Conservation (phyloP, 106 monocot species). For the Dendrobium chrysotoxum region DNA sequence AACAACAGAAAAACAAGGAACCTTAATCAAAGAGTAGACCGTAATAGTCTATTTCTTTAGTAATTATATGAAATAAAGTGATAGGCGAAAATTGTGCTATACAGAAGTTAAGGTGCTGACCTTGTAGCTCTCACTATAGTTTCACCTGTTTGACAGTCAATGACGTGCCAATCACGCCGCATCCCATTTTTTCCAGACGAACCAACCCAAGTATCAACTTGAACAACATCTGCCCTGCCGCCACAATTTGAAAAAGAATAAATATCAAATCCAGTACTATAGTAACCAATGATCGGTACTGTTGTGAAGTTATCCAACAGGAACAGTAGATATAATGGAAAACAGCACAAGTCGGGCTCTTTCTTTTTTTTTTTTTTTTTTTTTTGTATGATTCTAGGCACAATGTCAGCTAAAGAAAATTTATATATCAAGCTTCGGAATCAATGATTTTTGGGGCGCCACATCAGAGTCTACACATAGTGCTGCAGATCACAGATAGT, state of each 20-base stretch:
- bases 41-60: not conserved
- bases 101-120: conserved; percentile 17
- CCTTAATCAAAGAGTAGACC: not conserved
- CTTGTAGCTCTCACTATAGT: conserved; percentile 81
- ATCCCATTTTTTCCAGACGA: conserved; percentile 93
- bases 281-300: not conserved
- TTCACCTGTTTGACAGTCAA: conserved; percentile 63
- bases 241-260: not conserved
- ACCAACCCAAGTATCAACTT: conserved; percentile 91
- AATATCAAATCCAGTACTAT: not conserved
- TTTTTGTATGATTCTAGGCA: too few species aligned
- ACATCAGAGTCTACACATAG: too few species aligned
- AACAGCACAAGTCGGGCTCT: too few species aligned
- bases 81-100: not conserved
- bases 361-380: too few species aligned
- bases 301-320: too few species aligned
- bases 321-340: too few species aligned
- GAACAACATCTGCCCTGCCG: conserved; percentile 80
- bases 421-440: too few species aligned
- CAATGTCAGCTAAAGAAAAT: too few species aligned
- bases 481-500: too few species aligned
- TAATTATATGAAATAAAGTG: not conserved
- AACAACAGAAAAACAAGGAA: not conserved
- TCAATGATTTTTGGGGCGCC: too few species aligned
- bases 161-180: conserved; percentile 91